Base-by-base conservation (phyloP, 2,329 filamentous ascomycete genomes). In the Sclerotinia minor region DNA sequence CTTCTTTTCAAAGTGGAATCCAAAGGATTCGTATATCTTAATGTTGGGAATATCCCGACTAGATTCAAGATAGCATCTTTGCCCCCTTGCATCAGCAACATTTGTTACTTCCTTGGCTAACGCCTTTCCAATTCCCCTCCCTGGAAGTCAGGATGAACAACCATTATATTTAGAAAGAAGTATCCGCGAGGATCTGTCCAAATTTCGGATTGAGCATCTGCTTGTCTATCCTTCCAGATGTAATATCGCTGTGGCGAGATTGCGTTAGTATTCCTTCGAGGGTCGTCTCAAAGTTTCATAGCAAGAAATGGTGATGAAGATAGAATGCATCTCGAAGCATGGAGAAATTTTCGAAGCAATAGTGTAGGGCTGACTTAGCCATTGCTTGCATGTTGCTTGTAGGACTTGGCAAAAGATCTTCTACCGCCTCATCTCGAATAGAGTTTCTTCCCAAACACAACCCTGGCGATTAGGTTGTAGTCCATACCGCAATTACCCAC, bases 81-180 rank as follows among this genome's bases (percentile, higher is more conserved):
- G 83, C 0, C 85, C 84, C 75, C 92, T 87, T 6, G 78, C 77
- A 76, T 92, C 90, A 13, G 90, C 89, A 73, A 79, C 79, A 52
- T 83, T 80, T 21, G 88, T 86, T 8, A 92, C 87, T 54, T 82
- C 81, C 72, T 86, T 81, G 79, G 92, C 88, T 72, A 92, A 78
- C 70, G 82, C 81, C 69, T 85, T 85, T 0, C 89, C 90, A 2
- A 92, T 84, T 0, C 89, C 89, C 73, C 83, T 85, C 0, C 88
- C 75, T 92, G 89, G 44, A 83, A 83, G 60, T 86, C 83, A 0
- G 89, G 87, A 21, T 85, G 76, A 1, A 92, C 89, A 0, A 89
- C 88, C 73, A 92, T 86, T 69, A 92, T 90, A 74, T 92, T 92
- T 71, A 90, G 88, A 72, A 92, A 92, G 74, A 91, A 92, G 74